Conservation (phyloP, 495 filamentous ascomycete species). For the Penicillium alfredii region DNA sequence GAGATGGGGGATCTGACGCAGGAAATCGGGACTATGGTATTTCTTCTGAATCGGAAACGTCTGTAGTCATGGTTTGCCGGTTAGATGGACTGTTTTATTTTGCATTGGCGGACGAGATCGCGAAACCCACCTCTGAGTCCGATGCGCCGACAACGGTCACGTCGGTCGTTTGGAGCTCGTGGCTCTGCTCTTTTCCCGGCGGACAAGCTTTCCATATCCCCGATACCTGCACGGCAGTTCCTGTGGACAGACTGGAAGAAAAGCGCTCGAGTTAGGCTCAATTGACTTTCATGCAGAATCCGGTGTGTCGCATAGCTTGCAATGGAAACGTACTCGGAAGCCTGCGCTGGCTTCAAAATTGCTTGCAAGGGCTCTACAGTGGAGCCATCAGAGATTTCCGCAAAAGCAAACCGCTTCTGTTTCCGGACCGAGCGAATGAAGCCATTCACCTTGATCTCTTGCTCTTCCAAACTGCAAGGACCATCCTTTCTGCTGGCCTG, state of each 20-base stretch:
- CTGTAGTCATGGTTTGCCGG: constrained; percentile 35
- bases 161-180: constrained; percentile 69
- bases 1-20: constrained; percentile 85
- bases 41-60: constrained; percentile 91
- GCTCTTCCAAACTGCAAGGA: constrained; percentile 29
- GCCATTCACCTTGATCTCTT: constrained; percentile 61
- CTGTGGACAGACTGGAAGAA: constrained; percentile 62
- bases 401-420: constrained; percentile 79
- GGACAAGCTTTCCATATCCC: constrained; percentile 75
- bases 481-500: constrained; percentile 23
- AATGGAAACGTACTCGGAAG: constrained; percentile 67
- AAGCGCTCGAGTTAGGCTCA: constrained; percentile 4
- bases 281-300: constrained; percentile 1
- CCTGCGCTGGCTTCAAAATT: constrained; percentile 67
- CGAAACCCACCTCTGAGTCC: constrained; percentile 64
- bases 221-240: constrained; percentile 70
- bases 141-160: constrained; percentile 68
- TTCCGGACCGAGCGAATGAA: constrained; percentile 79
- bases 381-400: constrained; percentile 83
- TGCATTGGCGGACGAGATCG: constrained; percentile 2
- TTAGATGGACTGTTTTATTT: constrained; percentile 5
- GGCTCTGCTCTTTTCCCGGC: constrained; percentile 59
- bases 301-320: too few species aligned
- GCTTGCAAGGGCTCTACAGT: constrained; percentile 74
- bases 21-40: constrained; percentile 81